Conservation (phyloP, 345 rosid genomes). For the Hirschfeldia incana region DNA sequence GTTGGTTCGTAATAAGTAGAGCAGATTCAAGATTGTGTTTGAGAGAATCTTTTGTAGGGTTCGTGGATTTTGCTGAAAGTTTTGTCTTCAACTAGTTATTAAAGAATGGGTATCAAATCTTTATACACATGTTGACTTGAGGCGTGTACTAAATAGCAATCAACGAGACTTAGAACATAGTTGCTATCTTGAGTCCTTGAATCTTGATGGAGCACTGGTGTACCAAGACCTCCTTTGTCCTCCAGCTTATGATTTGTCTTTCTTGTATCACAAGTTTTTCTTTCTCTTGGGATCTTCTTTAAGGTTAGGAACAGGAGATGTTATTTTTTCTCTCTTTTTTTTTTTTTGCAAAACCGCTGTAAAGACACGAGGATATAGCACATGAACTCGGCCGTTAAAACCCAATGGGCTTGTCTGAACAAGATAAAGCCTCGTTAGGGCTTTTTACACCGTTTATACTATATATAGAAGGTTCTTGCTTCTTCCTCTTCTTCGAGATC, state of each 20-base stretch:
- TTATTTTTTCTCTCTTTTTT: no score
- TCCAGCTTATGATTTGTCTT: no score
- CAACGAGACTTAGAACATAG: no score
- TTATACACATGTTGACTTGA: background rate
- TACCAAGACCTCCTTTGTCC: no score
- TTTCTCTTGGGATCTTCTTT: no score
- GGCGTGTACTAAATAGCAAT: no score
- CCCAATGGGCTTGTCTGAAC: slow-evolving; percentile 8
- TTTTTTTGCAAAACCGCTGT: no score
- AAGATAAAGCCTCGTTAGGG: slow-evolving; percentile 8
- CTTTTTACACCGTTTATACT: slow-evolving; percentile 1
- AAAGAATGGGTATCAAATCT: background rate
- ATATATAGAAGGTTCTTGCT: background rate
- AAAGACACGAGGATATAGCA: background rate
- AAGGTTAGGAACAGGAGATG: no score
- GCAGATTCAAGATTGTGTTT: background rate
- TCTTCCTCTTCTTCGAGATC: slow-evolving; percentile 20
- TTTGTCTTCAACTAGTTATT: background rate
- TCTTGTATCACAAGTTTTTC: no score
- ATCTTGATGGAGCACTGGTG: no score
- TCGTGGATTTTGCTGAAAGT: slow-evolving; percentile 9
- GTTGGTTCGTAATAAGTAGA: slow-evolving; percentile 25
- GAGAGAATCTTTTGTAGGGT: background rate
- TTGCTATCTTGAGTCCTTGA: no score
- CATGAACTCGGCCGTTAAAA: background rate